Evolutionary conservation across 306 rosid genomes (phyloP), one percentile per base, ranked within the genome.

Genomic region (Ormosia emarginata): DNA sequence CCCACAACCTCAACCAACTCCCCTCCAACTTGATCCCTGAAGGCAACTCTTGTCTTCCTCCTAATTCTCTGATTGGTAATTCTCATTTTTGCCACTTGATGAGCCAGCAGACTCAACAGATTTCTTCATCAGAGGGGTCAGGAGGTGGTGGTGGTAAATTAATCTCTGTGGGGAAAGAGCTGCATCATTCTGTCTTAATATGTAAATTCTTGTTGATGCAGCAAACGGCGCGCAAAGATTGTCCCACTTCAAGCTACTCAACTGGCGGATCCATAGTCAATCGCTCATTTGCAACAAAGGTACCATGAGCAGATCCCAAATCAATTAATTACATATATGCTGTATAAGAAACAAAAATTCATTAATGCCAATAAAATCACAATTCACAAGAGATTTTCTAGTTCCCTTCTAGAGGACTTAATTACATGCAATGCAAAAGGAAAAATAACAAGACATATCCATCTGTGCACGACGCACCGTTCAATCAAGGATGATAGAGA

Each of bases 211-310:
- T 34, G 99, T 93, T 4, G 99, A 95, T 78, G 99, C 99, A 68
- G 99, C 98, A 87, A 95, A 95, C 67, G n/a, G n/a, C n/a, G n/a
- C 97, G 89, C 88, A 95, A 82, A 72, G 99, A 95, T 75, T 95
- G 99, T 63, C 98, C 99, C 29, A 86, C 93, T 87, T 95, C 98
- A 82, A 95, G 91, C 89, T 95, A n/a, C n/a, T n/a, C 98, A 71
- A 93, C 92, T 0, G 99, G 98, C 15, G 91, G 89, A 79, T 95
- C 98, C 86, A 93, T 95, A 44, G 94, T 87, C 81, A 93, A 86
- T n/a, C 98, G 89, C 85, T 95, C 99, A 50, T 95, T 95, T 76
- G 99, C 99, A 83, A 93, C 99, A 86, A 93, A 95, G 79, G 99
- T 95, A 62, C 99, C 99, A 82, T 95, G 99, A 1, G 94, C 98